A percentile compares a stretch with the other conserved stretches of the same genome.
Conservation (phyloP, 1,284 basidiomycete genomes). For the Lignosus rhinocerotis region DNA sequence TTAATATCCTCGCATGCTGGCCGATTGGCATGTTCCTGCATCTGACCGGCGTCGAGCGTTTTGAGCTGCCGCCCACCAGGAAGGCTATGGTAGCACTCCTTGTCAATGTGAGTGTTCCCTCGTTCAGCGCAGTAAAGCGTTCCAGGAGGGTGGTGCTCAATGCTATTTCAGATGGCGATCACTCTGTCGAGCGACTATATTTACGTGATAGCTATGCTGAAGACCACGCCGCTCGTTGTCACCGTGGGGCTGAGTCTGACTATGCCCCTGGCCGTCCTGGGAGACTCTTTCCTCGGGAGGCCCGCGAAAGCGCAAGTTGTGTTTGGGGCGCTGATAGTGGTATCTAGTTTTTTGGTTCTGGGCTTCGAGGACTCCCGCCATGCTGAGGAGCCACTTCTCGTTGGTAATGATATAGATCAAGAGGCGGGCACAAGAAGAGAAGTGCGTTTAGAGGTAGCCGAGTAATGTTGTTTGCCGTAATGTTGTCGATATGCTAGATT, state of each 20-base stretch:
- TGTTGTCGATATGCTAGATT: background rate
- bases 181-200: conserved; percentile 85
- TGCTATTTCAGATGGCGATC: conserved; percentile 69
- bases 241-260: conserved; percentile 96
- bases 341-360: conserved; percentile 66
- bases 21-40: conserved; percentile 86
- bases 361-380: conserved; percentile 58
- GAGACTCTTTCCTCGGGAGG: conserved; percentile 71
- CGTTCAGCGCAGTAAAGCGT: background rate
- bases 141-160: background rate
- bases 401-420: conserved; percentile 24
- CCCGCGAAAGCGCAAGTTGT: conserved; percentile 58
- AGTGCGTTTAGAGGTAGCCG: conserved; percentile 22
- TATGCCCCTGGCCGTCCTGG: conserved; percentile 85
- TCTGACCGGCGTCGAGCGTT: conserved; percentile 69
- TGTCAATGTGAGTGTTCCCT: conserved; percentile 60
- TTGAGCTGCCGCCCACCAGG: conserved; percentile 69
- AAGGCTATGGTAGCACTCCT: conserved; percentile 67
- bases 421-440: conserved; percentile 18
- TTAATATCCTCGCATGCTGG: conserved; percentile 83
- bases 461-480: conserved; percentile 5
- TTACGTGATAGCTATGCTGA: conserved; percentile 93
- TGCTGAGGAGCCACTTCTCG: conserved; percentile 28
- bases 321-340: conserved; percentile 66
- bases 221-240: conserved; percentile 92